Evolutionary conservation across 2,329 filamentous ascomycete genomes (phyloP).

Genomic region (Aureobasidium leucospermi): DNA sequence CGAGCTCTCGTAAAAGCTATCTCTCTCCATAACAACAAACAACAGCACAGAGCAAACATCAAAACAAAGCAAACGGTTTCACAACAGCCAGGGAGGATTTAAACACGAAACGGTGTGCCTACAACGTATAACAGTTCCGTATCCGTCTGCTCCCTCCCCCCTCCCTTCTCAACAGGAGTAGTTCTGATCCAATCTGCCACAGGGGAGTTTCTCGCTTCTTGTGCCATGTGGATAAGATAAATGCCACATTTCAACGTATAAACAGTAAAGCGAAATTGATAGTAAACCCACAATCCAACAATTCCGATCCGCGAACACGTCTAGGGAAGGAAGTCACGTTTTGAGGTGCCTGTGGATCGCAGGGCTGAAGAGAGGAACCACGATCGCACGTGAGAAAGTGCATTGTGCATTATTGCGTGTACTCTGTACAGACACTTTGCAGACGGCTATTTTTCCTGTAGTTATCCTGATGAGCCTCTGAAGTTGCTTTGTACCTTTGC

Average conservation of each 20-base stretch:
- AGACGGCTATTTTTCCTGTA: too few relatives aligned
- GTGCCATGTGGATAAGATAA: too few relatives aligned
- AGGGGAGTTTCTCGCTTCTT: background rate
- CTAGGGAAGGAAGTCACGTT: background rate
- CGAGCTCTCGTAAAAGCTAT: background rate
- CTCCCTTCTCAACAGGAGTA: background rate
- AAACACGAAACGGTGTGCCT: background rate
- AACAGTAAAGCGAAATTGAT: background rate
- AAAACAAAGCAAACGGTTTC: slow-evolving; percentile 6
- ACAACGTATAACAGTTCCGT: background rate
- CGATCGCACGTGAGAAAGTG: too few relatives aligned
- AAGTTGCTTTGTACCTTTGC: too few relatives aligned
- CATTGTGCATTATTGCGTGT: too few relatives aligned
- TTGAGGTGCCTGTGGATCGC: background rate
- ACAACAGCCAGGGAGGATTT: background rate
- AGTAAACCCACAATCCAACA: background rate
- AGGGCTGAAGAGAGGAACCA: background rate
- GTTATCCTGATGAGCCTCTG: too few relatives aligned
- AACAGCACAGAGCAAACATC: background rate
- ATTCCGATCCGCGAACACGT: background rate
- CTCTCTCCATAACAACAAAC: background rate
- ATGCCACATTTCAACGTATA: too few relatives aligned
- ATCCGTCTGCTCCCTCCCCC: background rate
- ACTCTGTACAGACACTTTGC: too few relatives aligned
- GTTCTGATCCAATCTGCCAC: background rate